Base-by-base conservation (phyloP, 1,139 yeast species). In the Taphrina pruni region DNA sequence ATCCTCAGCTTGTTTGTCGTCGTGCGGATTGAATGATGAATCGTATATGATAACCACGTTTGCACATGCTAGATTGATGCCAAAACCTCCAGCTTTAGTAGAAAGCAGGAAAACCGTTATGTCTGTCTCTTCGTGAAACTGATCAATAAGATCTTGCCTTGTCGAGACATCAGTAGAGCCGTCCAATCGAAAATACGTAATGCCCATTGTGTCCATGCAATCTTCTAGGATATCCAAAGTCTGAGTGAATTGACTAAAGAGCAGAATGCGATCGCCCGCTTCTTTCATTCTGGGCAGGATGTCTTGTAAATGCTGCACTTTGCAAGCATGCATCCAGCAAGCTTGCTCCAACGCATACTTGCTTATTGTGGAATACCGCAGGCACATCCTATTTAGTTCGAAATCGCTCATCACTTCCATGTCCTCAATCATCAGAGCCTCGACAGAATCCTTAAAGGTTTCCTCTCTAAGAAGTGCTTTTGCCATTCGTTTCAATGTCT, bases 71-170 rank as follows among this genome's bases (percentile, higher is more conserved):
- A 94, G 84, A 76, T 94, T 94, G 78, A 94, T 94, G 71, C 99
- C 99, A 79, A 94, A 94, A 0, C 99, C 99, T 75, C 99, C 99
- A 0, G 99, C 99, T 77, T 90, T 91, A 2, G 99, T 94, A 9
- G 97, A 90, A 56, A 94, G 81, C 69, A 94, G 82, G 75, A 94
- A 94, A 6, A 94, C 89, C 0, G 97, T 95, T 72, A 94, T 90
- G 2, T 87, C 83, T 0, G 85, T 84, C 73, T 93, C 97, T 36
- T 89, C 93, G 77, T 92, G 88, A 77, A 90, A 94, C 73, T 86
- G 86, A 67, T 74, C 76, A 74, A 94, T 94, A 75, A 94, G 81
- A 71, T 90, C 93, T 78, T 94, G 99, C 76, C 99, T 85, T 51
- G 90, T 87, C 72, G 94, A 97, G 66, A 94, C 99, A 6, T 92